Evolutionary conservation across 2,329 filamentous ascomycete species (phyloP), one percentile per base, ranked within the genome.

Genomic region (Diaporthe humulicola): DNA sequence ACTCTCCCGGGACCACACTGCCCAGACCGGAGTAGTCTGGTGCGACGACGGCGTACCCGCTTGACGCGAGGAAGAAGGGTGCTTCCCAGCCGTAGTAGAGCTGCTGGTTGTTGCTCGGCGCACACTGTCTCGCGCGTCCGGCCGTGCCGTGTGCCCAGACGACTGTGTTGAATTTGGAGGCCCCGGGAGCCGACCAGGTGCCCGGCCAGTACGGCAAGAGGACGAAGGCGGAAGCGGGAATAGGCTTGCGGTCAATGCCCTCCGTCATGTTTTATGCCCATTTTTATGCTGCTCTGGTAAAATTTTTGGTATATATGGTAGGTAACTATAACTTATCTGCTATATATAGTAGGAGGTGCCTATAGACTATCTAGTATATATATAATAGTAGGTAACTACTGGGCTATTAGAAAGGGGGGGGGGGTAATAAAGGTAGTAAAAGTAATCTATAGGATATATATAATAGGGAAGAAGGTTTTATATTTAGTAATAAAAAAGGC

Each of bases 11-110:
- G n/a, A 61, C 28, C 38, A 60, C 57, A n/a, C 22, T 60, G n/a
- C 57, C 57, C 2, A 25, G 57, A n/a, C 57, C 57, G 22, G 57
- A 36, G 57, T 60, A 60, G n/a, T 60, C 57, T n/a, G 57, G 57
- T 2, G 57, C 57, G 36, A 60, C 57, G 2, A 60, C 57, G 4
- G 57, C 57, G 57, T 60, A 60, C 1, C 57, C 57, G n/a, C 36
- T 60, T 9, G 57, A 60, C 1, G 57, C 57, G 36, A 60, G 57
- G 36, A 42, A 40, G 36, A 60, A 60, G 0, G 57, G 57, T 19
- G 57, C 57, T 17, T 60, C 57, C 57, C 57, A 60, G 36, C 57
- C 57, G 36, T 60, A 60, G 5, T 60, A 60, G 5, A 60, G 36
- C 57, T 40, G 10, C 17, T 6, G 36, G 36, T 60, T 60, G 36